Conservation (phyloP, 164 flowering plant species). For the Sedum album region DNA sequence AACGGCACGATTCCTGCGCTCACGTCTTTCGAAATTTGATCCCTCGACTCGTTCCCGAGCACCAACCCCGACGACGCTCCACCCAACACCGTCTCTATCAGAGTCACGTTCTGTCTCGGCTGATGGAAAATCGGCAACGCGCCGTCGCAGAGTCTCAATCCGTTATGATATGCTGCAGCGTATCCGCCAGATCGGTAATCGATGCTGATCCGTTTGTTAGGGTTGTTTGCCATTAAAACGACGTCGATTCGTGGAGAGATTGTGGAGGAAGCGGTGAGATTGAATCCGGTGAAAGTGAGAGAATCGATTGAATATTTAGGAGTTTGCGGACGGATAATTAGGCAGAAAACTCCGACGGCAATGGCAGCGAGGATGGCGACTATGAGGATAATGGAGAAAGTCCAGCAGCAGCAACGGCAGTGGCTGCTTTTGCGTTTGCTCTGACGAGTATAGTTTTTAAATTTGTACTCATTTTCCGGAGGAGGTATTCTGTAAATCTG, state of each 20-base stretch:
- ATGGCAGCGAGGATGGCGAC: constrained; percentile 14
- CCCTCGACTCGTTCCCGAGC: constrained; percentile 19
- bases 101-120: constrained; percentile 62
- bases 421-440: constrained; percentile 29
- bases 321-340: constrained; percentile 49
- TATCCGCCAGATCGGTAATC: constrained; percentile 49
- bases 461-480: constrained; percentile 47
- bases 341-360: constrained; percentile 55
- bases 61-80: constrained; percentile 26
- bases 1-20: too few relatives aligned
- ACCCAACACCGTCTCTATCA: constrained; percentile 35
- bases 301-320: constrained; percentile 44
- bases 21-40: too few relatives aligned
- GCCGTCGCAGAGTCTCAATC: constrained; percentile 37
- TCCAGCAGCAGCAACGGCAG: constrained; percentile 45
- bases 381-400: too few relatives aligned
- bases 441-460: constrained; percentile 18
- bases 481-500: constrained; percentile 76
- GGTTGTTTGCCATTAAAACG: constrained; percentile 51
- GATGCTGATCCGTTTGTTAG: constrained; percentile 58
- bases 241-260: constrained; percentile 52
- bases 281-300: constrained; percentile 45
- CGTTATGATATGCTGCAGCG: constrained; percentile 33
- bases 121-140: constrained; percentile 57
- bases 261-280: constrained; percentile 29